A percentile compares a stretch with the other conserved stretches of the same genome.
Conservation (phyloP, 768 basidiomycete species). For the Termitomyces sp. region DNA sequence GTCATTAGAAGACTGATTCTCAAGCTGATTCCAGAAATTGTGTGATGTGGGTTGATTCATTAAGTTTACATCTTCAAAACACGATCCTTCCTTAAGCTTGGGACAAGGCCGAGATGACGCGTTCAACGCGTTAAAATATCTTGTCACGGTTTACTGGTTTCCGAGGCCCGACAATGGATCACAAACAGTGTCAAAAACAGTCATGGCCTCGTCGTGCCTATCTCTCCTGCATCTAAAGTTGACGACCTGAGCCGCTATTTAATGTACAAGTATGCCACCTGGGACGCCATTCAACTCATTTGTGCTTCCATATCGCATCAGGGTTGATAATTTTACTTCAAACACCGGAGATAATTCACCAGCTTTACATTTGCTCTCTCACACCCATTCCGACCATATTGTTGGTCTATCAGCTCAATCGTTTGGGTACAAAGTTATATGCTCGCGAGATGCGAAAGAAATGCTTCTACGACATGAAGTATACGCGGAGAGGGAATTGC, state of each 20-base stretch:
- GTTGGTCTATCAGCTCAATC: constrained; percentile 68
- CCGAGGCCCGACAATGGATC: neutral
- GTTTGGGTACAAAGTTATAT: constrained; percentile 68
- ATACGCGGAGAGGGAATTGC: constrained; percentile 55
- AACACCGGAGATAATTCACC: constrained; percentile 29
- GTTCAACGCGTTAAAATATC: too few relatives aligned
- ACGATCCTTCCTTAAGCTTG: too few relatives aligned
- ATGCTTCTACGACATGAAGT: constrained; percentile 81
- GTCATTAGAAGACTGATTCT: neutral
- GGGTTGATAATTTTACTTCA: constrained; percentile 77
- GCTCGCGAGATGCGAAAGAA: constrained; percentile 78
- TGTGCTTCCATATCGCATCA: constrained; percentile 72
- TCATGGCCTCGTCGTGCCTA: neutral
- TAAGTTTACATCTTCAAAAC: too few relatives aligned
- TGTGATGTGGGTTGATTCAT: too few relatives aligned
- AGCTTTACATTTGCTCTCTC: constrained; percentile 73
- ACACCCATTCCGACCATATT: constrained; percentile 89
- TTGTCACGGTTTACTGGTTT: neutral
- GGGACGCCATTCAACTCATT: constrained; percentile 77
- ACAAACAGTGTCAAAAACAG: neutral
- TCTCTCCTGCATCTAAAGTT: neutral
- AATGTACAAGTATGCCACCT: constrained; percentile 49
- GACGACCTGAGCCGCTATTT: neutral
- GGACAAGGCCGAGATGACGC: too few relatives aligned
- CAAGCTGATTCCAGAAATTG: too few relatives aligned